phyloP scores from a whole-genome alignment of 139 green algal species.

The Monoraphidium neglectum region DNA sequence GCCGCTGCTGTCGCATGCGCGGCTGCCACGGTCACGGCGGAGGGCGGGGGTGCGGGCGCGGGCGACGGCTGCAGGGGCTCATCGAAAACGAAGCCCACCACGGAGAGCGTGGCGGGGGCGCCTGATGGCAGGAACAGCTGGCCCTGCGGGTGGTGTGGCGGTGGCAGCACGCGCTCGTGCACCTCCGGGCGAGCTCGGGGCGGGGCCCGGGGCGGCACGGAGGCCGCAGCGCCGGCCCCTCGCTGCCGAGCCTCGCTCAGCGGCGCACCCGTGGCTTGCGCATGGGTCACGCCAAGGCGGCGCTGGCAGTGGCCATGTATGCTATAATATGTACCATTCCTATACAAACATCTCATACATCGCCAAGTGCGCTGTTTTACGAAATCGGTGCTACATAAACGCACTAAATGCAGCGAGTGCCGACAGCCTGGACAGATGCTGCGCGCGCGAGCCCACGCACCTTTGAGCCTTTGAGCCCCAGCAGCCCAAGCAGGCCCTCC shows the following conservation, averaged over 20 bases:
- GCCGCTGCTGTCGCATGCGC: constrained; percentile 11
- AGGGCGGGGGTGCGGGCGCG: constrained; percentile 4
- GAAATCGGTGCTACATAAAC: background rate
- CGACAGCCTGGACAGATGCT: too few relatives aligned
- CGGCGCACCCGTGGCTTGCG: too few relatives aligned
- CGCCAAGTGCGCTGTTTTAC: background rate
- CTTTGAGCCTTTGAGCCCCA: constrained; percentile 27
- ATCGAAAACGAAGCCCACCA: constrained; percentile 34
- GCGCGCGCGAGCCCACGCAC: background rate
- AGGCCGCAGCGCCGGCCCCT: too few relatives aligned
- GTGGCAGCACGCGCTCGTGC: too few relatives aligned
- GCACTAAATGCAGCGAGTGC: too few relatives aligned
- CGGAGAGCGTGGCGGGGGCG: constrained; percentile 13
- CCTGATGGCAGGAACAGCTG: constrained; percentile 26
- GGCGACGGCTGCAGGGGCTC: background rate
- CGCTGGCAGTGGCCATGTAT: too few relatives aligned
- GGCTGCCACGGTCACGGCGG: constrained; percentile 6
- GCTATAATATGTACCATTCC: too few relatives aligned
- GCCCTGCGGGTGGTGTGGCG: background rate
- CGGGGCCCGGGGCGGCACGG: too few relatives aligned
- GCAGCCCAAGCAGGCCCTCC: constrained; percentile 6
- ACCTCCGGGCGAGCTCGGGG: too few relatives aligned
- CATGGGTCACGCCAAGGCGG: too few relatives aligned
- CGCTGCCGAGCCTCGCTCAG: too few relatives aligned
- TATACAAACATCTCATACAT: too few relatives aligned